A percentile compares a stretch with the other conserved stretches of the same genome.
Conservation (phyloP, 2,329 filamentous ascomycete genomes). For the Monilinia fructicola region DNA sequence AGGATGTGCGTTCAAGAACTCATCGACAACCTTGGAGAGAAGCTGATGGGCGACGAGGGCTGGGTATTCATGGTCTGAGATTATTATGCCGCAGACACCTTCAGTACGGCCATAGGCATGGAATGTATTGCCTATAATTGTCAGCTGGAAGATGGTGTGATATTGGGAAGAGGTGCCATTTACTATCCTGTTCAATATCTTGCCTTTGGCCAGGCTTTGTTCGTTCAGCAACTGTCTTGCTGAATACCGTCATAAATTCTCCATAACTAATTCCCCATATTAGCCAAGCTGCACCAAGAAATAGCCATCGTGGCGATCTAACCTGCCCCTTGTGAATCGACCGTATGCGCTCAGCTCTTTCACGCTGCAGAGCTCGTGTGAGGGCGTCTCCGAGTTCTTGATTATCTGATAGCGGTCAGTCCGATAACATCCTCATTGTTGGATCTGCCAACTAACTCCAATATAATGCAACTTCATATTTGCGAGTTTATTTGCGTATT, state of each 20-base stretch:
- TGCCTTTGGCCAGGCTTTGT: constrained; percentile 79
- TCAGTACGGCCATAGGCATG: constrained; percentile 75
- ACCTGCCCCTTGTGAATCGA: constrained; percentile 21
- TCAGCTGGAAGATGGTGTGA: constrained; percentile 5
- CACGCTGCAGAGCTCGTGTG: constrained; percentile 73
- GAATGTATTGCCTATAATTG: constrained; percentile 63
- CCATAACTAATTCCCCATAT: constrained; percentile 46
- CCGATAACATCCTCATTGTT: constrained; percentile 27
- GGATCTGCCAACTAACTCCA: constrained; percentile 57
- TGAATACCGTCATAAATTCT: constrained; percentile 79
- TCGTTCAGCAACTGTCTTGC: constrained; percentile 82
- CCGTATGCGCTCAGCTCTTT: constrained; percentile 66
- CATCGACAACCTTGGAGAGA: constrained; percentile 81
- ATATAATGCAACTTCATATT: constrained; percentile 88
- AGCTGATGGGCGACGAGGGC: constrained; percentile 80
- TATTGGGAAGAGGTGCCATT: not conserved
- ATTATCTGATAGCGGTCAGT: constrained; percentile 60
- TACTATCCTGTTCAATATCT: constrained; percentile 80
- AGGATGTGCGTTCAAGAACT: constrained; percentile 78
- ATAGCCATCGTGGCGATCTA: not conserved
- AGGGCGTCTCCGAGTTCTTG: constrained; percentile 74
- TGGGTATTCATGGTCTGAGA: constrained; percentile 74
- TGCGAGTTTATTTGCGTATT: constrained; percentile 35
- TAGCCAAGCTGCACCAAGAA: not conserved
- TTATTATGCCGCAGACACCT: constrained; percentile 74